Evolutionary conservation across 1,139 yeast species (phyloP), one percentile per base, ranked within the genome.

Genomic region (Geotrichum phurueaensis): DNA sequence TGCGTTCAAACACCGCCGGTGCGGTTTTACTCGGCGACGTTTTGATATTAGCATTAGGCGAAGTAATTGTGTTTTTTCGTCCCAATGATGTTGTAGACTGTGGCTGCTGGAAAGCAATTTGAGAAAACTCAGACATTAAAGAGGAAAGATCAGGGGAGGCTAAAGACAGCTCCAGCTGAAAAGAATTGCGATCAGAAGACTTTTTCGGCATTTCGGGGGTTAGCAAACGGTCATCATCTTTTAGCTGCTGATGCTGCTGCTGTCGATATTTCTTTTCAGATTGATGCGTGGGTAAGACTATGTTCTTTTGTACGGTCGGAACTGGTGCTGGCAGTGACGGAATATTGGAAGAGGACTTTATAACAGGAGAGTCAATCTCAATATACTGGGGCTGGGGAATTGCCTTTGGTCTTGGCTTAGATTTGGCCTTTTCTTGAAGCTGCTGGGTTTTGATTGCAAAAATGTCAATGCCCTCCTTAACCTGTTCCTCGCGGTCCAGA

Each of bases 51-150:
- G 50, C 50, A n/a, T 43, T 62, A 7, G 60, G 60, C 12, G 63
- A 54, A 4, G 64, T 53, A n/a, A 62, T 62, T 3, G 65, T 62
- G 51, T 62, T 62, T 43, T 56, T 61, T 12, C 64, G 57, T 10
- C 53, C 52, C 18, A 62, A 52, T 20, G 36, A 53, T 18, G 57
- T 33, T 10, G 57, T 29, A 15, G 48, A 53, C 23, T 20, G n/a
- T 5, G 31, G 22, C 22, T 18, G 25, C 13, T 36, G 23, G 31
- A 54, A 54, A 9, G 53, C 31, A 22, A 54, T 45, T 18, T 47
- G 43, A 2, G 60, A 61, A 29, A 61, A 58, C 36, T 57, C 58
- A 29, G 56, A 45, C 60, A 61, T 57, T 20, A 61, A 29, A 4
- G 63, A 60, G 20, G 63, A 61, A 18, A 61, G 53, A 50, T 61